Base-by-base conservation (phyloP, 768 basidiomycete genomes). In the Pholiota conissans region DNA sequence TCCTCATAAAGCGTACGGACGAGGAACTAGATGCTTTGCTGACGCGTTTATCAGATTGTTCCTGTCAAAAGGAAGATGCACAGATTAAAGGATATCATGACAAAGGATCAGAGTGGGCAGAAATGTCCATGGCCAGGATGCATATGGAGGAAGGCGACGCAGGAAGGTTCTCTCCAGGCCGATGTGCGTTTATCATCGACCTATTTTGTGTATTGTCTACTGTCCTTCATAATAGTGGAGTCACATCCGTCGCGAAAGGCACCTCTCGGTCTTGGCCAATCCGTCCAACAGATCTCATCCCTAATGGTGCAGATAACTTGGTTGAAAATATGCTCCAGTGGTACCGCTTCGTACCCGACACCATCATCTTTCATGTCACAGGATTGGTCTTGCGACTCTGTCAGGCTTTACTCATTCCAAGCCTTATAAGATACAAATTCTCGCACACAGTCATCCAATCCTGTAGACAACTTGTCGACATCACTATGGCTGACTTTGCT, bases 281-380 rank as follows among this genome's bases (percentile, higher is more conserved):
- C 37, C 7, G 20, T 16, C 14, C 37, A 39, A 39, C n/a, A 3
- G 37, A 39, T 18, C 34, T 61, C 14, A 34, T 61, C 8, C 55
- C 50, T 5, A 28, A 48, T 20, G 60, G 60, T 1, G 45, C 56
- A 16, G 60, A 61, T 18, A 57, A 30, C 13, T 46, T 50, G 5
- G 39, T 57, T 8, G 27, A 57, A 50, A 50, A 28, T 20, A 53
- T 57, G 30, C 20, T 57, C 20, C 51, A 55, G 18, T 57, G 55
- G 60, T 53, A 57, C 42, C 37, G 39, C 14, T 49, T 54, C 47
- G 14, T 61, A 8, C 56, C 51, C 9, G 56, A 57, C 22, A 10
- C 49, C 7, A 20, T 49, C 20, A 34, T 61, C 28, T 35, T 61
- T 16, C 20, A 30, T 11, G 5, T 24, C 3, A 40, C 50, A 14